Percentiles rank a stretch among this genome's conserved stretches.
Evolutionary conservation across 2,329 filamentous ascomycete species (phyloP).

Genomic region (Venturia effusa): DNA sequence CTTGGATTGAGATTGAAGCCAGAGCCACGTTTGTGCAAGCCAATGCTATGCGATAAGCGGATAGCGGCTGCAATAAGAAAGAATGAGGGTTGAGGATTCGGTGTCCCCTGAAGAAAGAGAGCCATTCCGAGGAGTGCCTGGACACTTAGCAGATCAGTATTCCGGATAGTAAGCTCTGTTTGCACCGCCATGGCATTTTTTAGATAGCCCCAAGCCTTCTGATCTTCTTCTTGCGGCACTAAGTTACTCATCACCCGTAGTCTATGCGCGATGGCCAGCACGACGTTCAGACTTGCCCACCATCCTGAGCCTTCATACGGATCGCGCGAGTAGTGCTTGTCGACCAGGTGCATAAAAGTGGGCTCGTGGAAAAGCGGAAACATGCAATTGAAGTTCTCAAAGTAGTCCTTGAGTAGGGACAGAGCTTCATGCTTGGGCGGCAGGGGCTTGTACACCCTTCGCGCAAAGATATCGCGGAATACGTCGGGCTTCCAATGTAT

Average conservation of each 20-base stretch:
- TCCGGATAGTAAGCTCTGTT: conserved; percentile 87
- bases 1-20: conserved; percentile 89
- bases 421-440: conserved; percentile 80
- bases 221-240: conserved; percentile 80
- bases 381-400: conserved; percentile 98
- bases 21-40: conserved; percentile 84
- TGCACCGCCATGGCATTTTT: conserved; percentile 95
- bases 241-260: conserved; percentile 92
- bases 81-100: conserved; percentile 90
- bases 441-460: conserved; percentile 71
- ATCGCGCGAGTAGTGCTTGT: conserved; percentile 83
- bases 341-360: conserved; percentile 95
- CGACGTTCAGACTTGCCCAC: conserved; percentile 96
- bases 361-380: conserved; percentile 96
- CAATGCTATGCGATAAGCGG: conserved; percentile 83
- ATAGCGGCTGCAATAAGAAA: conserved; percentile 86
- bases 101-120: conserved; percentile 88
- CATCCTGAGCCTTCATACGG: conserved; percentile 93
- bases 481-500: conserved; percentile 98
- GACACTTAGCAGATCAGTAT: conserved; percentile 88
- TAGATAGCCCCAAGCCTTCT: conserved; percentile 88
- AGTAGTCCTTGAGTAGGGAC: conserved; percentile 84
- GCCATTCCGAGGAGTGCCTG: conserved; percentile 91
- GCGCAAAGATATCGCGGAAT: conserved; percentile 82
- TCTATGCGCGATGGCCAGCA: conserved; percentile 83